These are phyloP conservation scores for Epichloe sylvatica DNA, from an alignment of 2,329 filamentous ascomycete species.

Conservation along the genomic window DNA sequence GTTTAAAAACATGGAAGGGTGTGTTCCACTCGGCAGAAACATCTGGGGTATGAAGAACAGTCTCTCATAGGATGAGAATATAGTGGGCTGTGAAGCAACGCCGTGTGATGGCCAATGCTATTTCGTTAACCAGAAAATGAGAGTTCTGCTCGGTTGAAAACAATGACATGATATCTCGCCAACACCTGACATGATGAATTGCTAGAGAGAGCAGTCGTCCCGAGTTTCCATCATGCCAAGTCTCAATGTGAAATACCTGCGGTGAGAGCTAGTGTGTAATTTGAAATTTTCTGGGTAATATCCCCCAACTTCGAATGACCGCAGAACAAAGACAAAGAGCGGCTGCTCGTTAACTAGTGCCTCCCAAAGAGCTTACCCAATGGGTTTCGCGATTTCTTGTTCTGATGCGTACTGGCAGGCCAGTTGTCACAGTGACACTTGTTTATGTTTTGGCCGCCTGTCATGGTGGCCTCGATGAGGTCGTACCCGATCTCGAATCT, in stretches of 20 bases:
- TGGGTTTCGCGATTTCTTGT: not conserved
- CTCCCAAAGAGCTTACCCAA: not conserved
- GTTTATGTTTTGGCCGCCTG: conserved; percentile 3
- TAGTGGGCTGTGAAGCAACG: not conserved
- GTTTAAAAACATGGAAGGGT: not conserved
- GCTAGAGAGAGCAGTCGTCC: no score
- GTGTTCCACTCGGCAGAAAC: not conserved
- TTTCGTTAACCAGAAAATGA: no score
- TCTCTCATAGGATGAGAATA: not conserved
- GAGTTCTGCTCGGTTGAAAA: no score
- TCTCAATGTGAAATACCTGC: no score
- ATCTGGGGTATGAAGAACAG: not conserved
- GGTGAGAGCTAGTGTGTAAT: no score
- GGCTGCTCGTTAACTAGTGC: not conserved
- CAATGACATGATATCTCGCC: not conserved
- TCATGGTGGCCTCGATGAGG: conserved; percentile 12
- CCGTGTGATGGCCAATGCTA: no score
- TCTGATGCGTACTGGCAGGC: not conserved
- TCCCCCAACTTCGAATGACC: not conserved
- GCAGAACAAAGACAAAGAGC: no score
- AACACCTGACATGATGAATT: no score
- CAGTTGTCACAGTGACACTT: not conserved
- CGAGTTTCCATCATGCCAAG: no score
- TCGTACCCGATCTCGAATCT: conserved; percentile 12
- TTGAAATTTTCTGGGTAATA: not conserved